phyloP scores from a whole-genome alignment of 2,329 filamentous ascomycete species.

The Aspergillus sp. region DNA sequence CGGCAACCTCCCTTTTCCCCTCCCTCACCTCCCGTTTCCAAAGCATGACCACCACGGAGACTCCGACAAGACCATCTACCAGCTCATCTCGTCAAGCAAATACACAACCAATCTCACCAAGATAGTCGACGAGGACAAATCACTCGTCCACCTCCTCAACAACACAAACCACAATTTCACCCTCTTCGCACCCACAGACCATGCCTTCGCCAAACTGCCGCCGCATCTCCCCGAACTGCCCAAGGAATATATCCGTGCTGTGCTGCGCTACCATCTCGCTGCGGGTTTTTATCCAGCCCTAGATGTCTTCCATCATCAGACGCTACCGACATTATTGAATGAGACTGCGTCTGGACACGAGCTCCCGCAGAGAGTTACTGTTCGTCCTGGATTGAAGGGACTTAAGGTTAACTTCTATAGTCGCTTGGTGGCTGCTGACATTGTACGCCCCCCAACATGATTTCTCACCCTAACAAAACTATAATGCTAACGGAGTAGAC shows the following conservation, averaged over 20 bases:
- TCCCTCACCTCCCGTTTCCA: neutral
- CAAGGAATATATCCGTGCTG: slow-evolving; percentile 61
- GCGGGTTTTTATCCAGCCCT: slow-evolving; percentile 60
- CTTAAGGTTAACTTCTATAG: slow-evolving; percentile 71
- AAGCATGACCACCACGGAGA: slow-evolving; percentile 1
- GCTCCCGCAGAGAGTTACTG: slow-evolving; percentile 62
- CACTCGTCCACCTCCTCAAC: slow-evolving; percentile 68
- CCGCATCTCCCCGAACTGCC: slow-evolving; percentile 53
- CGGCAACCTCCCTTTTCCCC: neutral
- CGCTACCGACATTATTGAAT: slow-evolving; percentile 62
- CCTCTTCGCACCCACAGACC: slow-evolving; percentile 71
- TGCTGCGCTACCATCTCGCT: slow-evolving; percentile 70
- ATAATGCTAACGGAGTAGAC: slow-evolving; percentile 13
- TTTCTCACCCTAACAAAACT: too few species aligned
- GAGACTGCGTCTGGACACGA: slow-evolving; percentile 55
- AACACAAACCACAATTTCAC: slow-evolving; percentile 63
- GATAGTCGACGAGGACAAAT: slow-evolving; percentile 64
- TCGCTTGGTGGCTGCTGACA: slow-evolving; percentile 61
- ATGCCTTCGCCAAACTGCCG: slow-evolving; percentile 61
- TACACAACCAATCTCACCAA: slow-evolving; percentile 70
- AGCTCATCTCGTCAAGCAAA: slow-evolving; percentile 68
- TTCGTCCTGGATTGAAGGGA: slow-evolving; percentile 57
- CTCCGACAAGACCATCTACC: slow-evolving; percentile 67
- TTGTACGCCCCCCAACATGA: slow-evolving; percentile 42
- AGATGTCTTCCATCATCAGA: slow-evolving; percentile 62